phyloP scores from a whole-genome alignment of 495 filamentous ascomycete species.

The Aspergillus wentii region DNA sequence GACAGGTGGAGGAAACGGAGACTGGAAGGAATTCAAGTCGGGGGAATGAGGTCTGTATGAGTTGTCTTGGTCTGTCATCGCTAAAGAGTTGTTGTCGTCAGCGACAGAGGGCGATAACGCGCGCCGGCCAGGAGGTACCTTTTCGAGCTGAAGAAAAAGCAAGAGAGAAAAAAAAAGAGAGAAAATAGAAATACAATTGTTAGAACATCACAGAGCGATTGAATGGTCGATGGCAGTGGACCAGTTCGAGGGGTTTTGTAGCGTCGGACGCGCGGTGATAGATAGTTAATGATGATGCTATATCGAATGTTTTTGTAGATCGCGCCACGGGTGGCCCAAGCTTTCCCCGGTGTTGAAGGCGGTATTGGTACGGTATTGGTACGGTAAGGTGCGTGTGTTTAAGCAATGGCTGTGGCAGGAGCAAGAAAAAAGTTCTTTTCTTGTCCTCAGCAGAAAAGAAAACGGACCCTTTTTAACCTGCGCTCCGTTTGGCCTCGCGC shows the following conservation, averaged over 20 bases:
- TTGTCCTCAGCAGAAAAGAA: neutral
- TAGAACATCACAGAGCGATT: neutral
- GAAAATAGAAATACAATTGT: no score
- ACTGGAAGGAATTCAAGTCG: slow-evolving; percentile 42
- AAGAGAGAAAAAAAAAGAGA: neutral
- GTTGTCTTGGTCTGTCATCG: slow-evolving; percentile 40
- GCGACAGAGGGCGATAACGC: no score
- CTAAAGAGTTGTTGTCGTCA: slow-evolving; percentile 14
- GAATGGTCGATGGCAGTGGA: neutral
- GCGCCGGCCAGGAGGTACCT: neutral
- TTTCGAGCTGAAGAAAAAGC: neutral
- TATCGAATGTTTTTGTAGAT: slow-evolving; percentile 5
- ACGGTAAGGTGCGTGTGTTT: slow-evolving; percentile 15
- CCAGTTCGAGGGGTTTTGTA: no score
- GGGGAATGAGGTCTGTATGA: slow-evolving; percentile 41
- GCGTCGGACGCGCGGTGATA: neutral
- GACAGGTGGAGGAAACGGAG: slow-evolving; percentile 26
- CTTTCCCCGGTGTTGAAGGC: neutral
- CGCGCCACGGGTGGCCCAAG: slow-evolving; percentile 13
- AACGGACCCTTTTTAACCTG: slow-evolving; percentile 20
- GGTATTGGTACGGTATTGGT: slow-evolving; percentile 1
- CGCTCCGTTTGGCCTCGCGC: slow-evolving; percentile 9
- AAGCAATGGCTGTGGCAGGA: slow-evolving; percentile 15
- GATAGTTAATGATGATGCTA: no score
- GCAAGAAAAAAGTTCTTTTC: slow-evolving; percentile 4